Conservation (phyloP, 73 alveolate species). For the Paramecium octaurelia region DNA sequence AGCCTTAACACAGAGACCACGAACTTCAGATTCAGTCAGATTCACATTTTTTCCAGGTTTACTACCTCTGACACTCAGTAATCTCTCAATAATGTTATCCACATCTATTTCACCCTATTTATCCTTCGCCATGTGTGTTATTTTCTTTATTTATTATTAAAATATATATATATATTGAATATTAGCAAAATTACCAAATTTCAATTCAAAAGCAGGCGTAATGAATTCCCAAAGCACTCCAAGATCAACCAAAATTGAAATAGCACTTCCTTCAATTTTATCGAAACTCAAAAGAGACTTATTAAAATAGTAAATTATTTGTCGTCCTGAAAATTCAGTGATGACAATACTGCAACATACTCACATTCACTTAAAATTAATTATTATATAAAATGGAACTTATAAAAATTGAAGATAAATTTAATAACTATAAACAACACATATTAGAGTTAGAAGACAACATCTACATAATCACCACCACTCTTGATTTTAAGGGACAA, state of each 20-base stretch:
- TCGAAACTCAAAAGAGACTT: neutral
- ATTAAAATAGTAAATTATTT: neutral
- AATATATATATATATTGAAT: neutral
- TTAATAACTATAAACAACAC: neutral
- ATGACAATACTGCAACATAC: neutral
- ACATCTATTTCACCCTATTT: slow-evolving; percentile 72
- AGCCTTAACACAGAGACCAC: slow-evolving; percentile 81
- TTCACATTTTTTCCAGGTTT: slow-evolving; percentile 92
- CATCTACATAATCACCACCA: neutral
- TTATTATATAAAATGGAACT: neutral
- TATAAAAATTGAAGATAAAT: neutral
- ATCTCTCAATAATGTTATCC: slow-evolving; percentile 85
- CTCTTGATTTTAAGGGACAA: neutral
- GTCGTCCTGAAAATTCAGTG: neutral
- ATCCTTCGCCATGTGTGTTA: slow-evolving; percentile 4
- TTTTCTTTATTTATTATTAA: neutral
- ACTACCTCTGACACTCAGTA: slow-evolving; percentile 87
- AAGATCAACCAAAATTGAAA: no score
- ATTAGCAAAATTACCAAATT: neutral
- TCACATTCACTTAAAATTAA: neutral
- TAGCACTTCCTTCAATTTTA: neutral
- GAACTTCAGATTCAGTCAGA: slow-evolving; percentile 87
- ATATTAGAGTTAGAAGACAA: neutral
- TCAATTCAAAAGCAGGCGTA: neutral
- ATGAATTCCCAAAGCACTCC: no score